Evolutionary conservation across 1,139 yeast genomes (phyloP).

Genomic region (Barnettozyma hawaiiensis): DNA sequence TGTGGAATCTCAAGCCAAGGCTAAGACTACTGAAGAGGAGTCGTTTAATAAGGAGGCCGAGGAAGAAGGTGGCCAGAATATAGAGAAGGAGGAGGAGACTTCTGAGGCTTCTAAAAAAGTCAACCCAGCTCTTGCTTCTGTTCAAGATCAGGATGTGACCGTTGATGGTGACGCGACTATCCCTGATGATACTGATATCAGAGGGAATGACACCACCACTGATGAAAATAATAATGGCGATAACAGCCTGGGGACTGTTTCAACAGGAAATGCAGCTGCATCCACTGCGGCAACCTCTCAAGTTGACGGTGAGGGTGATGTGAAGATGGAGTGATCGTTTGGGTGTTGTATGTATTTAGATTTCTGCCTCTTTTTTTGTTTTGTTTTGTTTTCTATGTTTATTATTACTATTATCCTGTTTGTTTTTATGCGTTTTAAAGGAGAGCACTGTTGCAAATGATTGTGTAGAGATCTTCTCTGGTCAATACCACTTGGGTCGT

Average conservation of each 20-base stretch:
- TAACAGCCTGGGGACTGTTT: neutral
- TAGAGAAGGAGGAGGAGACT: constrained; percentile 22
- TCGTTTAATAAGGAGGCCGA: constrained; percentile 6
- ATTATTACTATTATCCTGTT: too few relatives aligned
- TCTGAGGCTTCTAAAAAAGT: constrained; percentile 20
- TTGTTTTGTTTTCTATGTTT: too few relatives aligned
- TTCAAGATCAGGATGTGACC: constrained; percentile 28
- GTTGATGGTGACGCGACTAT: constrained; percentile 33
- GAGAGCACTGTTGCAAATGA: too few relatives aligned
- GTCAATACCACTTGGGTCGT: too few relatives aligned
- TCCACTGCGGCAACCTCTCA: constrained; percentile 7
- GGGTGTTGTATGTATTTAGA: neutral
- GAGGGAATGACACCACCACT: constrained; percentile 28
- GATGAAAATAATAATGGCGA: constrained; percentile 16
- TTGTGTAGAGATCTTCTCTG: too few relatives aligned
- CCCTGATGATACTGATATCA: constrained; percentile 27
- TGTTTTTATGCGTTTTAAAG: too few relatives aligned
- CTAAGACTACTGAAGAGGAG: constrained; percentile 13
- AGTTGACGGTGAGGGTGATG: constrained; percentile 29
- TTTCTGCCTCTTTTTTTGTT: neutral
- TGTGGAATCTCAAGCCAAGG: constrained; percentile 11
- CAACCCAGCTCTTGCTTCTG: constrained; percentile 23
- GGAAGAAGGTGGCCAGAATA: constrained; percentile 17
- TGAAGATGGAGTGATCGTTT: constrained; percentile 26
- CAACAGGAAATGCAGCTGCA: constrained; percentile 7